Base-by-base conservation (phyloP, 768 basidiomycete genomes). In the Suillus paluster region DNA sequence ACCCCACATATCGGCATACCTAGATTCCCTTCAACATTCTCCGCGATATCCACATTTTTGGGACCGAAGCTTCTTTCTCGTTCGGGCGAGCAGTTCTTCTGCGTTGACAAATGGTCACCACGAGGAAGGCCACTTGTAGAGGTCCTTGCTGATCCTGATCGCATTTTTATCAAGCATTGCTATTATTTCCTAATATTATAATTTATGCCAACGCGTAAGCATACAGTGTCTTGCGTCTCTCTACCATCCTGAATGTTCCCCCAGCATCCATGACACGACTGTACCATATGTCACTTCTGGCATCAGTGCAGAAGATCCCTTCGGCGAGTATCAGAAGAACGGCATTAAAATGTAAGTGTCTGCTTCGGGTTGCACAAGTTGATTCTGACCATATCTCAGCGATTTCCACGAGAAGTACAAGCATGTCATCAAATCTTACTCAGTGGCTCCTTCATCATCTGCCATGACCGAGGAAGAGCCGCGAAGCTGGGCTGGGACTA, bases 211-310 rank as follows among this genome's bases (percentile, higher is more conserved):
- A 95, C 75, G 83, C 88, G 85, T 90, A 63, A 67, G 88, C 21
- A 54, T 78, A 12, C 38, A 48, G 9, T 33, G 33, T 49, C 21
- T 44, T 27, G 57, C 59, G 17, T n/a, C 41, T 10, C 12, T 48
- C 25, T 23, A 42, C 36, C 11, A 52, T 21, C 6, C n/a, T 64
- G 21, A 64, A 57, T 7, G 48, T 44, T 27, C 39, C 10, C 33
- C 21, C 63, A 90, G 88, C 3, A 73, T 92, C 17, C 87, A 89
- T 67, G 94, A 96, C 67, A 60, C 78, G 3, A 94, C 94, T 1
- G 94, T 97, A 2, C 92, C 95, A 1, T 96, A 91, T 68, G 77
- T 90, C 17, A 94, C 92, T 1, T 85, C 91, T 8, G 86, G 87
- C 9, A 89, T 94, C 36, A 89, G 92, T 62, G 73, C 78, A 0